phyloP scores from a whole-genome alignment of 306 rosid genomes.

The Mucuna pruriens region DNA sequence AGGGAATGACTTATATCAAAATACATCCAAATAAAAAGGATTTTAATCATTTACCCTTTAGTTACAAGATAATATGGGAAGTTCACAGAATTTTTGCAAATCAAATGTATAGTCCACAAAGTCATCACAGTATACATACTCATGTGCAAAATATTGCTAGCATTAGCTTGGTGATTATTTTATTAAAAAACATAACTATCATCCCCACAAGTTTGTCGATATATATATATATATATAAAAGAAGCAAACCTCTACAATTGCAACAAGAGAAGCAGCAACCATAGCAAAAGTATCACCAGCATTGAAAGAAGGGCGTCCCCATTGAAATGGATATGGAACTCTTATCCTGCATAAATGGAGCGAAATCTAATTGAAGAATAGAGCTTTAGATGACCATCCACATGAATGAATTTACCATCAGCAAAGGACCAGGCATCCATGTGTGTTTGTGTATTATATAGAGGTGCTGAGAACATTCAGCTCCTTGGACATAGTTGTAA shows the following conservation, averaged over 20 bases:
- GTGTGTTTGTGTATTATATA: not conserved
- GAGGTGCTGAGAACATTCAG: not conserved
- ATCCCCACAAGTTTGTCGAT: not conserved
- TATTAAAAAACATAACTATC: not conserved
- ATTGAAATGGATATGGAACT: constrained; percentile 93
- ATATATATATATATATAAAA: not conserved
- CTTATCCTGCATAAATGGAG: constrained; percentile 70
- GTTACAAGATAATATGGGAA: not conserved
- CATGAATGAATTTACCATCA: constrained; percentile 10
- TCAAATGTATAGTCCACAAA: not conserved
- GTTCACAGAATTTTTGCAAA: not conserved
- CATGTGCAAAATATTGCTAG: not conserved
- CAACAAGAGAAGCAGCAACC: constrained; percentile 77
- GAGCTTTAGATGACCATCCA: not conserved
- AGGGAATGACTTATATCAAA: constrained; percentile 17
- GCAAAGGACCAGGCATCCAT: not conserved
- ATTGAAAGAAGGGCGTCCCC: constrained; percentile 80
- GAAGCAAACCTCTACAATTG: constrained; percentile 70
- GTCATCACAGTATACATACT: not conserved
- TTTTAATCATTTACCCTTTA: not conserved
- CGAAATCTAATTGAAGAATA: not conserved
- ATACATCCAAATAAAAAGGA: constrained; percentile 1
- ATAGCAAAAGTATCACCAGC: constrained; percentile 76
- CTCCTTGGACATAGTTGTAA: not conserved
- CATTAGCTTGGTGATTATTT: constrained; percentile 7